Percentiles rank a stretch among this genome's conserved stretches.
Evolutionary conservation across 305 asterid genomes (phyloP).

Genomic region (Andrographis paniculata): DNA sequence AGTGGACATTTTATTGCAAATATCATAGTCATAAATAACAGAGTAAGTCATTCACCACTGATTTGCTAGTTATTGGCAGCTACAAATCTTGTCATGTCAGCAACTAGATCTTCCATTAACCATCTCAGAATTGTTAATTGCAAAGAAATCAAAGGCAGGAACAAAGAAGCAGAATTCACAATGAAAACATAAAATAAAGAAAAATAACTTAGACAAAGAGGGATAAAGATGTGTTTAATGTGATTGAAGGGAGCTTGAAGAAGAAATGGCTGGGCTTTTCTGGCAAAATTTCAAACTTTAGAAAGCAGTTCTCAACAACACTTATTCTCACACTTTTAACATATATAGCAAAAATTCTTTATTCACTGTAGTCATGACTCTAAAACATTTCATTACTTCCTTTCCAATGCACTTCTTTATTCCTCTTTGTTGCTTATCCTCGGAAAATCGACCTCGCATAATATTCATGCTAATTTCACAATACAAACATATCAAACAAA

Average conservation of each 20-base stretch:
- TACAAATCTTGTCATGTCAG: background rate
- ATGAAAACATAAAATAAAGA: background rate
- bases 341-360: constrained; percentile 57
- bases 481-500: no score
- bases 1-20: no score
- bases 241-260: constrained; percentile 35
- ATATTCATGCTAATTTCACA: background rate
- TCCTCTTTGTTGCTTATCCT: constrained; percentile 34
- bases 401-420: constrained; percentile 76
- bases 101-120: background rate
- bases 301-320: constrained; percentile 56
- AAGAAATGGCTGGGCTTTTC: constrained; percentile 38
- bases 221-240: no score
- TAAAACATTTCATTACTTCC: constrained; percentile 49
- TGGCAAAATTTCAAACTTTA: constrained; percentile 39
- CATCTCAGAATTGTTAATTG: constrained; percentile 8
- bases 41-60: background rate
- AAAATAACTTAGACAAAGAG: background rate
- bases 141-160: constrained; percentile 5
- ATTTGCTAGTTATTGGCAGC: background rate
- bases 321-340: constrained; percentile 77
- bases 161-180: no score
- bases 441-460: constrained; percentile 21
- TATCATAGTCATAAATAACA: no score
- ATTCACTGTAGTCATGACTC: constrained; percentile 46